Evolutionary conservation across 805 yeast species (phyloP).

Genomic region (Ogataea glucozyma): DNA sequence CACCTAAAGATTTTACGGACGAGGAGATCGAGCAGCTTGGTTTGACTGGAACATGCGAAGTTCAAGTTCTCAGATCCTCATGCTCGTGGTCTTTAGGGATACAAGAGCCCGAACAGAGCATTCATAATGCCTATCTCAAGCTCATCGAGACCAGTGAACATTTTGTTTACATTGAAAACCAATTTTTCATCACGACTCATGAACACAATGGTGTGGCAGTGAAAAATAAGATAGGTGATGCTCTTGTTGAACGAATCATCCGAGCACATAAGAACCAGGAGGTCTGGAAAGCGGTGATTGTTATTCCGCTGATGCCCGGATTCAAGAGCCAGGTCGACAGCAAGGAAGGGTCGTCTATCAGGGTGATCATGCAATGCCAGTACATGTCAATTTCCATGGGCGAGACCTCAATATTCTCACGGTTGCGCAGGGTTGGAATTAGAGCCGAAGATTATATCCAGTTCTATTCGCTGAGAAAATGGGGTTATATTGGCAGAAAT

Average conservation of each 20-base stretch:
- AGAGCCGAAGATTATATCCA: constrained; percentile 89
- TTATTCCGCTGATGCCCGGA: constrained; percentile 97
- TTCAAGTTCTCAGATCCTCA: constrained; percentile 85
- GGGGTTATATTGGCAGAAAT: constrained; percentile 88
- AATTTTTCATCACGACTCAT: constrained; percentile 90
- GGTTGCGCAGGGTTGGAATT: constrained; percentile 75
- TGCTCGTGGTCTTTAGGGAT: constrained; percentile 94
- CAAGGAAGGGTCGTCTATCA: constrained; percentile 91
- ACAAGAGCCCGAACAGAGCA: constrained; percentile 80
- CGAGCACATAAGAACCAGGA: constrained; percentile 78
- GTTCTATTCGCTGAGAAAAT: constrained; percentile 87
- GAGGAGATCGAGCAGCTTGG: constrained; percentile 65
- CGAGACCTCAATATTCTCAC: constrained; percentile 79
- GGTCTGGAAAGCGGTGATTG: constrained; percentile 85
- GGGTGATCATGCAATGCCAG: constrained; percentile 96
- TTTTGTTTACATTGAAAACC: constrained; percentile 92
- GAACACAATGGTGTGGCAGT: constrained; percentile 80
- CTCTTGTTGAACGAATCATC: constrained; percentile 92
- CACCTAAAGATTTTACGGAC: constrained; percentile 83
- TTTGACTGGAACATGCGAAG: constrained; percentile 83
- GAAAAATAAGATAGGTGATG: constrained; percentile 91
- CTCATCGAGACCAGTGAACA: constrained; percentile 90
- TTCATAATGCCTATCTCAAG: constrained; percentile 89
- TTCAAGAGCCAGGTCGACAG: constrained; percentile 91
- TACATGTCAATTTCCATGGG: constrained; percentile 93